These are phyloP conservation scores for Boechera retrofracta DNA, from an alignment of 345 rosid species.

Conservation along the genomic window DNA sequence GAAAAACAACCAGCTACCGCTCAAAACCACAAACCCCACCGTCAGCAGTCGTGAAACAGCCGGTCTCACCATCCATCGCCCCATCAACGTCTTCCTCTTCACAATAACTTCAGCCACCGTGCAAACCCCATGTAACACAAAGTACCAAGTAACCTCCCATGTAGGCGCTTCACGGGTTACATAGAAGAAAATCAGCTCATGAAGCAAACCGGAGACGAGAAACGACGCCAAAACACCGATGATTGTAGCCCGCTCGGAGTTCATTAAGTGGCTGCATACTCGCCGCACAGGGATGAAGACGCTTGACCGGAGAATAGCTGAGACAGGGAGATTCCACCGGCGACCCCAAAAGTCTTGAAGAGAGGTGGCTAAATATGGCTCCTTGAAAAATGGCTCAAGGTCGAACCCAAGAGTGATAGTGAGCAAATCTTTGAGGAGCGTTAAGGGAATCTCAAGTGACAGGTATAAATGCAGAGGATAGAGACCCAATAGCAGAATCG, in stretches of 20 bases:
- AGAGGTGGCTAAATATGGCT: conserved; percentile 41
- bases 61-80: conserved; percentile 19
- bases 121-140: conserved; percentile 55
- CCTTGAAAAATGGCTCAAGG: conserved; percentile 58
- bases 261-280: background rate
- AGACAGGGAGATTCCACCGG: conserved; percentile 72
- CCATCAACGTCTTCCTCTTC: conserved; percentile 39
- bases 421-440: conserved; percentile 41
- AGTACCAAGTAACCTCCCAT: conserved; percentile 47
- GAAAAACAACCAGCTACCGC: conserved; percentile 48
- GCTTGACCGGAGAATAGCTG: conserved; percentile 53
- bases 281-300: conserved; percentile 42
- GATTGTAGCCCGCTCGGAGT: background rate
- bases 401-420: conserved; percentile 35
- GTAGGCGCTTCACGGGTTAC: conserved; percentile 39
- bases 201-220: conserved; percentile 43
- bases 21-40: conserved; percentile 46
- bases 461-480: conserved; percentile 50
- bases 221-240: conserved; percentile 34
- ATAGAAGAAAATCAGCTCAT: conserved; percentile 33
- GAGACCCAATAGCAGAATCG: conserved; percentile 40
- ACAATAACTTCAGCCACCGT: conserved; percentile 47
- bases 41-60: conserved; percentile 33
- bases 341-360: background rate
- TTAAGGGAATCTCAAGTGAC: conserved; percentile 48